phyloP scores from a whole-genome alignment of 148 eudicot genomes.

The Rhododendron vialii region DNA sequence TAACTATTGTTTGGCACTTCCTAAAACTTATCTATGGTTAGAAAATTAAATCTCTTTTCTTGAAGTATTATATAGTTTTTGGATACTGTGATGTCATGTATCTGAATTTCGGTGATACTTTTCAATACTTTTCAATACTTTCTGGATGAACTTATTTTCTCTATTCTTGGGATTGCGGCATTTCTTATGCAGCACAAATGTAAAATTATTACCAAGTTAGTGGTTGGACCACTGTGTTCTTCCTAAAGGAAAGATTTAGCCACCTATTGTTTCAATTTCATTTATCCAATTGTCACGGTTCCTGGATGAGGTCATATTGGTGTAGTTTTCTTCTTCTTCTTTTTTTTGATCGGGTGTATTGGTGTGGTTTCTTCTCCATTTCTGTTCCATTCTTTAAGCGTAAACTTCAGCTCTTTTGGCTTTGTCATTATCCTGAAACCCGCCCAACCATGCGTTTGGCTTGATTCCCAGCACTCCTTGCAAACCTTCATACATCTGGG shows the following conservation, averaged over 20 bases:
- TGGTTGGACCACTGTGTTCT: neutral
- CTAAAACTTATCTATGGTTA: neutral
- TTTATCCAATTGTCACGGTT: neutral
- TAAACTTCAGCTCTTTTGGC: neutral
- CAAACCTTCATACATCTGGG: neutral
- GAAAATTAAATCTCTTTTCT: neutral
- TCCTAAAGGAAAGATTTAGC: neutral
- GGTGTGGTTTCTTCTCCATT: neutral
- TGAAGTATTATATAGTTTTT: neutral
- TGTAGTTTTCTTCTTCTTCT: no score
- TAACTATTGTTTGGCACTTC: neutral
- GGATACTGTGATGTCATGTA: neutral
- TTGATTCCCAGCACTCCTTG: neutral
- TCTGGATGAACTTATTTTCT: neutral
- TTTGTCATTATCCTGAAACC: neutral
- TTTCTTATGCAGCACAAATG: neutral
- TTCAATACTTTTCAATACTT: neutral
- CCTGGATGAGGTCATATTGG: neutral
- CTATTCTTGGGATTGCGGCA: neutral
- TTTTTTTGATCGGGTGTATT: no score
- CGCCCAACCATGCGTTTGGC: neutral
- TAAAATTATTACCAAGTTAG: neutral
- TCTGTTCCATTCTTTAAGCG: neutral
- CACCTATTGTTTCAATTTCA: neutral
- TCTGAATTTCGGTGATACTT: neutral